phyloP scores from a whole-genome alignment of 2,329 filamentous ascomycete genomes.

The Ophiocordyceps polyrhachis-furcata region DNA sequence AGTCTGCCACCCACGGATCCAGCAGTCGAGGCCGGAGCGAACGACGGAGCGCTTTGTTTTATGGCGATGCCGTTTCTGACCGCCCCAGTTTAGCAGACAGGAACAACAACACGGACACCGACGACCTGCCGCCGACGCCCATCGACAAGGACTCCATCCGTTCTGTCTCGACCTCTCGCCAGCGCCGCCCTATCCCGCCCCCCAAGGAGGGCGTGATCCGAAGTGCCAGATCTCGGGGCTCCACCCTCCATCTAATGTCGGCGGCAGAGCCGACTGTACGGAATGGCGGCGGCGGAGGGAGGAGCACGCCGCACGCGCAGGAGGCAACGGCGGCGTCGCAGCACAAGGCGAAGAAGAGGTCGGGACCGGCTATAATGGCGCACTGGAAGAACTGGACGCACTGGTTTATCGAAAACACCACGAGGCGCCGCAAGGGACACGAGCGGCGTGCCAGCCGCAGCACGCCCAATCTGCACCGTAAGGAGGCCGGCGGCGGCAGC shows the following conservation, averaged over 20 bases:
- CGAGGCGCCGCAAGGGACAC: conserved; percentile 28
- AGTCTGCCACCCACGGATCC: conserved; percentile 21
- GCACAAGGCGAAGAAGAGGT: conserved; percentile 34
- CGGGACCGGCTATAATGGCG: conserved; percentile 38
- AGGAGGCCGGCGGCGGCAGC: conserved; percentile 25
- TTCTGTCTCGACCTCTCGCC: conserved; percentile 58
- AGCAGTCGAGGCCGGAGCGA: conserved; percentile 60
- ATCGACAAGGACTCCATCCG: conserved; percentile 63
- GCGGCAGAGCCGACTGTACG: conserved; percentile 31
- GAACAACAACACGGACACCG: conserved; percentile 9
- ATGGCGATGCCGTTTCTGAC: conserved; percentile 47
- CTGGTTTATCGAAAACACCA: conserved; percentile 42
- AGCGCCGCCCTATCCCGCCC: conserved; percentile 58
- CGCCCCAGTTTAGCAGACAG: conserved; percentile 59
- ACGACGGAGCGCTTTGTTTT: conserved; percentile 50
- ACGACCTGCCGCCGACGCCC: conserved; percentile 44
- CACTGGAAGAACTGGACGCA: conserved; percentile 48
- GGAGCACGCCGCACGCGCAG: conserved; percentile 9
- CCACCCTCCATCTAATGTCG: conserved; percentile 72
- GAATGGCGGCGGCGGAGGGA: conserved; percentile 6
- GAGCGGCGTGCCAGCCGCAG: conserved; percentile 35
- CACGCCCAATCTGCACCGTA: conserved; percentile 36
- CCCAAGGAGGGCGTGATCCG: conserved; percentile 62
- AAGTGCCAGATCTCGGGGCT: conserved; percentile 57
- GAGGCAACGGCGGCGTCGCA: conserved; percentile 9